Percentiles rank a stretch among this genome's conserved stretches.
phyloP scores from a whole-genome alignment of 441 rosid species.

The Adansonia grandidieri region DNA sequence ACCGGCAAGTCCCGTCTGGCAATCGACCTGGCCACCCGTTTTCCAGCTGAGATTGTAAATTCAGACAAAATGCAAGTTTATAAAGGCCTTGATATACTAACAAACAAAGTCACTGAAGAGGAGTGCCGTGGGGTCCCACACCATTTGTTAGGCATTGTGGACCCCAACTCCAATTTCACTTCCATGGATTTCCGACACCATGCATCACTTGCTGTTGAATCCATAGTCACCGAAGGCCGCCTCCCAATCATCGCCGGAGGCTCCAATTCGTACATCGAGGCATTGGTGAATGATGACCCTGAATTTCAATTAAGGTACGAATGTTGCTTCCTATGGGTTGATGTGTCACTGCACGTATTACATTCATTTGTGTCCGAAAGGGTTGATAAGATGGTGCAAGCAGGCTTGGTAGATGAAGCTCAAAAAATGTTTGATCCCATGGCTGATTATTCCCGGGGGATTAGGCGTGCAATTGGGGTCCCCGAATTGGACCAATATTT shows the following conservation, averaged over 20 bases:
- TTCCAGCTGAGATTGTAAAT: constrained; percentile 69
- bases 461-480: constrained; percentile 71
- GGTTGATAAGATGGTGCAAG: constrained; percentile 67
- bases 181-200: constrained; percentile 50
- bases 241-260: constrained; percentile 77
- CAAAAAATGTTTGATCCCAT: constrained; percentile 50
- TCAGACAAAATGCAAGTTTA: constrained; percentile 85
- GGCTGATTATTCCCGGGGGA: constrained; percentile 53
- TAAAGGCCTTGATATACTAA: constrained; percentile 62
- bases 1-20: constrained; percentile 85
- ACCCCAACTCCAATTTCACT: constrained; percentile 51
- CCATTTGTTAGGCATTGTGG: constrained; percentile 60
- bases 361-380: constrained; percentile 60
- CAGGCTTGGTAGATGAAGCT: constrained; percentile 66
- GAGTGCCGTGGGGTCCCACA: constrained; percentile 76
- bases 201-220: constrained; percentile 41
- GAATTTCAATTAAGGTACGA: constrained; percentile 57
- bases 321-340: constrained; percentile 74
- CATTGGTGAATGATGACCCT: constrained; percentile 50
- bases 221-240: constrained; percentile 45
- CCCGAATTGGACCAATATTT: constrained; percentile 64
- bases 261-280: constrained; percentile 71
- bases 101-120: constrained; percentile 70
- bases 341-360: constrained; percentile 55
- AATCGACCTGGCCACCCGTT: constrained; percentile 65